phyloP scores from a whole-genome alignment of 129 eudicot genomes.

The Apium graveolens region DNA sequence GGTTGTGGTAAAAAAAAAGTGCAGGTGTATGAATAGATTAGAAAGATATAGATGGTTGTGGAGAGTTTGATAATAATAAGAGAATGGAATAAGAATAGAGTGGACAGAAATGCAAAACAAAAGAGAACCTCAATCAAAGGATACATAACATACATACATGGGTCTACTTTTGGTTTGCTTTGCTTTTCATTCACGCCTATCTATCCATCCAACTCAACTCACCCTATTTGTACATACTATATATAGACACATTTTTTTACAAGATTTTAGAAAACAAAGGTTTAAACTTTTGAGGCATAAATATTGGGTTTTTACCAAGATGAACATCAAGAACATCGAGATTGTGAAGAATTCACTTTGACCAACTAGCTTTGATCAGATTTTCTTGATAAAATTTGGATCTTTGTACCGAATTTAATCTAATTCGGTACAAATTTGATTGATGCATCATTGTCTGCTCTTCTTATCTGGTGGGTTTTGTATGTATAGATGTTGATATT shows the following conservation, averaged over 20 bases:
- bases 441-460: neutral
- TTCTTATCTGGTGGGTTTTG: neutral
- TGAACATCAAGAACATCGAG: slow-evolving; percentile 16
- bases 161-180: slow-evolving; percentile 11
- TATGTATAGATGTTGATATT: neutral
- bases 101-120: slow-evolving; percentile 26
- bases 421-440: neutral
- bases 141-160: slow-evolving; percentile 15
- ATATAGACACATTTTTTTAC: neutral
- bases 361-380: slow-evolving; percentile 4
- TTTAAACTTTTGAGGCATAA: neutral
- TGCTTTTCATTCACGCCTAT: slow-evolving; percentile 25
- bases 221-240: neutral
- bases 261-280: neutral
- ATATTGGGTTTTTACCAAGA: neutral
- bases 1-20: neutral
- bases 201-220: slow-evolving; percentile 1
- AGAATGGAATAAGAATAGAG: neutral
- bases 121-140: slow-evolving; percentile 30
- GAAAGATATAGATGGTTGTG: neutral
- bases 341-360: slow-evolving; percentile 11
- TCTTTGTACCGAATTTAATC: neutral
- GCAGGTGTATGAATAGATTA: neutral
- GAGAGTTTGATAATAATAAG: neutral
- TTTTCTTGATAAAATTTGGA: neutral